These are phyloP conservation scores for Trebouxia sp. DNA, from an alignment of 139 green algal genomes.

Conservation along the genomic window DNA sequence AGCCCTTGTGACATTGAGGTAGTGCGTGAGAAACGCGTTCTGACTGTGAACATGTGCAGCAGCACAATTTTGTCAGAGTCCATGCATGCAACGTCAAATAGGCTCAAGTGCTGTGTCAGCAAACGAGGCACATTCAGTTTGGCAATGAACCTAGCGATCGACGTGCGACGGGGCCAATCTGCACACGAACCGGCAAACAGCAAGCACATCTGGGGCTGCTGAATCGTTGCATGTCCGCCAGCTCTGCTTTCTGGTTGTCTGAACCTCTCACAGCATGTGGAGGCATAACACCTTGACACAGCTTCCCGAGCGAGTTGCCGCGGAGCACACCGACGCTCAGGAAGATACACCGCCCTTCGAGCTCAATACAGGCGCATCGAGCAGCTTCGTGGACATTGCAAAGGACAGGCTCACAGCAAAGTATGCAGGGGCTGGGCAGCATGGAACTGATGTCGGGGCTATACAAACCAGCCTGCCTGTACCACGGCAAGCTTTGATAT, in stretches of 20 bases:
- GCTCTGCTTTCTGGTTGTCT: not conserved
- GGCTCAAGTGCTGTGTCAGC: too few species aligned
- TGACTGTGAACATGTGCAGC: too few species aligned
- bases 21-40: too few species aligned
- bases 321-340: not conserved
- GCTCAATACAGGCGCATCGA: constrained; percentile 57
- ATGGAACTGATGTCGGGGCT: constrained; percentile 77
- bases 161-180: too few species aligned
- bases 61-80: too few species aligned
- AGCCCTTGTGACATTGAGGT: too few species aligned
- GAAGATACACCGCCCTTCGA: constrained; percentile 32
- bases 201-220: too few species aligned
- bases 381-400: constrained; percentile 59
- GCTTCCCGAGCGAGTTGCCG: constrained; percentile 7
- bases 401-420: constrained; percentile 73
- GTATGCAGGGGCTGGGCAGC: constrained; percentile 66
- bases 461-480: constrained; percentile 73
- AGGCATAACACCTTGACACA: constrained; percentile 22
- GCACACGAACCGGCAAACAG: too few species aligned
- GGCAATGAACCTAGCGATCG: too few species aligned
- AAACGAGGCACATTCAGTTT: too few species aligned
- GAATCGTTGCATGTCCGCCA: not conserved
- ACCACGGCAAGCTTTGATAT: constrained; percentile 61
- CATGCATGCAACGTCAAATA: too few species aligned
- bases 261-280: constrained; percentile 25